Evolutionary conservation across 1,139 yeast genomes (phyloP), one percentile per base, ranked within the genome.

Genomic region (Candida pseudoviswanathii): DNA sequence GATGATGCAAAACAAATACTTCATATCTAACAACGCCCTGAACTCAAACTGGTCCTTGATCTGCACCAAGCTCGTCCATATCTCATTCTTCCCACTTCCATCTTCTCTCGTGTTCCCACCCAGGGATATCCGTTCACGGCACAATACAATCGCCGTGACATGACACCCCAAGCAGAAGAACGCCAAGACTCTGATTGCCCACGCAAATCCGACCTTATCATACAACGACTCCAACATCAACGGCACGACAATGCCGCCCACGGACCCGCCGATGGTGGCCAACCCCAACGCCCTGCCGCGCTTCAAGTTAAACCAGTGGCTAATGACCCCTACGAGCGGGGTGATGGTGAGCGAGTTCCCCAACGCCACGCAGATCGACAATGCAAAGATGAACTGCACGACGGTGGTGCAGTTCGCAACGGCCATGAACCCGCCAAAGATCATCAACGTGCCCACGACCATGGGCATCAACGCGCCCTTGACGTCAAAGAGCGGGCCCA

Each of bases 251-350:
- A 71, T 61, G 1, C 77, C 76, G 8, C 78, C 78, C 3, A 71
- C 60, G 2, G 74, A 67, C 1, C 77, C 77, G 3, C 77, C 78
- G 30, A 66, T 58, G 2, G 77, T 71, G 10, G 76, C 76, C 26
- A 70, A 49, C 0, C 74, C 75, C 29, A 66, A 65, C 21, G 74
- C 74, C 41, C 62, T 54, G 2, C 76, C 78, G 48, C 76, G 55
- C 48, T 65, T 68, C 24, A 54, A 50, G 24, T 62, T 58, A 48
- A 71, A 70, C 77, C 77, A 73, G 52, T 73, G 77, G 49, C 72
- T 68, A 8, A 72, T 57, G 1, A 68, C 75, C 1, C 77, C 73
- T 7, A 73, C 59, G 42, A 71, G 54, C 1, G 77, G 77, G 8
- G 72, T 64, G 47, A 72, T 67, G 27, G 70, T 66, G 29, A 73